Evolutionary conservation across 768 basidiomycete genomes (phyloP), one percentile per base, ranked within the genome.

Genomic region (Piloderma croceum): DNA sequence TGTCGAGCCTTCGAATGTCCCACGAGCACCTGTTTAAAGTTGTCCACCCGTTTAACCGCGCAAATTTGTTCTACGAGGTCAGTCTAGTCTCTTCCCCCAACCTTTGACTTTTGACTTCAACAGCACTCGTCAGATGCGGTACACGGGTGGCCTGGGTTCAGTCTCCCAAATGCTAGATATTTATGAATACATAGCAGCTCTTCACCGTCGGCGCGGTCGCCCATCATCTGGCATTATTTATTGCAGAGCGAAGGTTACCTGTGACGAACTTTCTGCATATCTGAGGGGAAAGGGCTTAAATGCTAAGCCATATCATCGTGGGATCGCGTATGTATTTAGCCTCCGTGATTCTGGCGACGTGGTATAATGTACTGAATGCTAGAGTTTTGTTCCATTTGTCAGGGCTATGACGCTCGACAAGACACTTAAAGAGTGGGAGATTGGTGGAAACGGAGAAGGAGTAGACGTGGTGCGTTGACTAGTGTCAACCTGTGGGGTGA

Each of bases 51-150:
- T 90, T 90, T 61, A 92, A 91, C 51, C 71, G 89, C 4, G 52
- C 63, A 3, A 90, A 90, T 56, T 67, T 91, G 2, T 91, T 73
- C 55, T 91, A 92, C 45, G 89, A 92, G 65, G 88, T 82, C 13
- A 6, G 55, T 42, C 17, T 2, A 17, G 36, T 21, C 31, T 10
- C 13, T 17, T 43, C 6, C 13, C 27, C 25, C 18, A 25, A 7
- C 12, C 20, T 18, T 31, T 22, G 23, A 5, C 34, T 21, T 35
- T 17, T 41, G 18, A 27, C 6, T 21, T 19, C 39, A 9, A n/a
- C 23, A 21, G 36, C 21, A n/a, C 19, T 25, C 7, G 18, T 13
- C 46, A 86, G 83, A 71, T 87, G 43, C 74, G 77, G 24, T 87
- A 87, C 49, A 59, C 76, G 27, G 67, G 74, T 0, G 67, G 68